These are phyloP conservation scores for Blastomyces parvus DNA, from an alignment of 2,329 filamentous ascomycete genomes.

Conservation along the genomic window DNA sequence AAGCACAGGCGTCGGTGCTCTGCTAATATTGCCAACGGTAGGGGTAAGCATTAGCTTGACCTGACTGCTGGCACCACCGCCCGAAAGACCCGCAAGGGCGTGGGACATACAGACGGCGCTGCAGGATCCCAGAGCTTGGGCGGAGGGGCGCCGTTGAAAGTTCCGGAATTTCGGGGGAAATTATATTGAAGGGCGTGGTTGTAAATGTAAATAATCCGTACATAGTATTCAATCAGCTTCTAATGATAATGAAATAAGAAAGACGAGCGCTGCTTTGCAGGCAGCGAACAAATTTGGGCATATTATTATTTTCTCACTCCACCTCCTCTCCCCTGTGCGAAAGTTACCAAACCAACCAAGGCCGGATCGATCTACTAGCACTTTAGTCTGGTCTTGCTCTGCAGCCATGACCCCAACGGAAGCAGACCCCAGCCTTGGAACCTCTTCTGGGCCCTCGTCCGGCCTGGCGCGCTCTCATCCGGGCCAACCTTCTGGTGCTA, in stretches of 20 bases:
- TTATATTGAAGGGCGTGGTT: too few relatives aligned
- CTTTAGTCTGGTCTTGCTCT: neutral
- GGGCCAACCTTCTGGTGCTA: too few relatives aligned
- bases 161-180: neutral
- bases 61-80: neutral
- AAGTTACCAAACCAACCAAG: too few relatives aligned
- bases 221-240: neutral
- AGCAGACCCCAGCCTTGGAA: neutral
- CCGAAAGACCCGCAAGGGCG: neutral
- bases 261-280: neutral
- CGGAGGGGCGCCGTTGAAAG: neutral
- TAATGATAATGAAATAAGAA: neutral
- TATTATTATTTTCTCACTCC: neutral
- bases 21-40: neutral
- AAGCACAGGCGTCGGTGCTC: neutral
- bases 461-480: too few relatives aligned
- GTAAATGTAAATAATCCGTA: neutral
- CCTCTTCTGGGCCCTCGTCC: neutral
- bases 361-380: neutral
- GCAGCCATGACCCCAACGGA: neutral
- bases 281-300: neutral
- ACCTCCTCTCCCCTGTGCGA: too few relatives aligned
- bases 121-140: neutral
- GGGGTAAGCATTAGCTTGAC: neutral
- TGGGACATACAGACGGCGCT: too few relatives aligned